A percentile compares a stretch with the other conserved stretches of the same genome.
Conservation (phyloP, 2,329 filamentous ascomycete genomes). For the Penicillium sp. region DNA sequence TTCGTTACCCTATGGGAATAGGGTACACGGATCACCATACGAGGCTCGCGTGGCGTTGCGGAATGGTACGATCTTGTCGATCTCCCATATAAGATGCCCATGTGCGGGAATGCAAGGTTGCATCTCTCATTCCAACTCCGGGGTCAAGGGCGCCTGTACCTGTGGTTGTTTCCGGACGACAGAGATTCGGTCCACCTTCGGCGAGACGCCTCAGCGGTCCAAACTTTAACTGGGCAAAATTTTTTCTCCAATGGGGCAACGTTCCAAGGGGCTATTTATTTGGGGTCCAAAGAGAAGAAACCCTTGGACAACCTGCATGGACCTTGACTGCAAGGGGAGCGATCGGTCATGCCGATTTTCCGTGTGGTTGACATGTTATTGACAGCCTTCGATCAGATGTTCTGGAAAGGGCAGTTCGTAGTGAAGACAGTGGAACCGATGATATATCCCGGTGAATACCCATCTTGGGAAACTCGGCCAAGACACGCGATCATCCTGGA, state of each 20-base stretch:
- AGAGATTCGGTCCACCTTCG: conserved; percentile 16
- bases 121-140: conserved; percentile 7
- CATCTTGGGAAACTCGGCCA: conserved; percentile 3
- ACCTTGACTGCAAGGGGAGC: conserved; percentile 10
- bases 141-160: neutral
- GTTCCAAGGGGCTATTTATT: conserved; percentile 2
- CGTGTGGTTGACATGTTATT: conserved; percentile 14
- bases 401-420: conserved; percentile 19
- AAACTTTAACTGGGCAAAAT: neutral
- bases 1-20: neutral
- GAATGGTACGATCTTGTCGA: conserved; percentile 20
- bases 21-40: conserved; percentile 12
- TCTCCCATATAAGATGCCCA: conserved; percentile 14
- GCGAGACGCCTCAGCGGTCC: conserved; percentile 13
- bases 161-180: conserved; percentile 26
- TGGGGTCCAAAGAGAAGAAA: neutral
- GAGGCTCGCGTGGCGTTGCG: conserved; percentile 23
- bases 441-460: neutral
- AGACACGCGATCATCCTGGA: conserved; percentile 1
- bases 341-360: neutral
- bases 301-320: neutral
- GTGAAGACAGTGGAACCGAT: neutral
- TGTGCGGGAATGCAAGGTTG: conserved; percentile 19
- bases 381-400: conserved; percentile 12
- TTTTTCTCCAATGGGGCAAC: neutral